Evolutionary conservation across 306 rosid genomes (phyloP), one percentile per base, ranked within the genome.

Genomic region (Lagenaria siceraria): DNA sequence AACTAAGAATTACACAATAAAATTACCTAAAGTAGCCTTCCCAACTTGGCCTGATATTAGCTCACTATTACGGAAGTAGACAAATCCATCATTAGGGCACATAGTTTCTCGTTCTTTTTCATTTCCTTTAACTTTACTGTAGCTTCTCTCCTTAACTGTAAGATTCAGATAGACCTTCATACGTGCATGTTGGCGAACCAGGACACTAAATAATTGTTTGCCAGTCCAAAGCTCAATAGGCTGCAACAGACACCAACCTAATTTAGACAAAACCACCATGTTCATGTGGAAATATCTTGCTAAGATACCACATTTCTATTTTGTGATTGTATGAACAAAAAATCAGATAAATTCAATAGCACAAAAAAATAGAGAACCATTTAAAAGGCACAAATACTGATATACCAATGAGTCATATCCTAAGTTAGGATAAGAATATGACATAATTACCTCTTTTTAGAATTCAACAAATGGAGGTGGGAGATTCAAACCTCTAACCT

Each of bases 171-270:
- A 94, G 76, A 90, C 96, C 81, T 88, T 90, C 81, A 92, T 86
- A 78, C 83, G 89, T 80, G 97, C 89, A 88, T 90, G 82, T 2
- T 95, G 90, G 77, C 98, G 97, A 78, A 94, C 85, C 62, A 94
- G 80, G 86, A 91, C 82, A 69, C 90, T 92, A 84, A 89, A 94
- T 86, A 94, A 83, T 80, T 94, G 98, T 80, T 94, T 94, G 51
- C 98, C 98, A 60, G 97, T 94, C 98, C 98, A 94, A 42, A 94
- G 95, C 84, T 94, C 98, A 62, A 91, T 83, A 21, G 98, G 98
- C 98, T 94, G 89, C 85, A 88, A 82, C 49, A 76, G 54, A 61
- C 7, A 42, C 56, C 24, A n/a, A 77, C 51, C 58, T 25, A 13
- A 48, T 48, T 69, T 24, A 71, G 76, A 46, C n/a, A 71, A 65